Percentiles rank a stretch among this genome's conserved stretches.
Conservation (phyloP, 164 flowering plant genomes). For the Chloranthus sessilifolius region DNA sequence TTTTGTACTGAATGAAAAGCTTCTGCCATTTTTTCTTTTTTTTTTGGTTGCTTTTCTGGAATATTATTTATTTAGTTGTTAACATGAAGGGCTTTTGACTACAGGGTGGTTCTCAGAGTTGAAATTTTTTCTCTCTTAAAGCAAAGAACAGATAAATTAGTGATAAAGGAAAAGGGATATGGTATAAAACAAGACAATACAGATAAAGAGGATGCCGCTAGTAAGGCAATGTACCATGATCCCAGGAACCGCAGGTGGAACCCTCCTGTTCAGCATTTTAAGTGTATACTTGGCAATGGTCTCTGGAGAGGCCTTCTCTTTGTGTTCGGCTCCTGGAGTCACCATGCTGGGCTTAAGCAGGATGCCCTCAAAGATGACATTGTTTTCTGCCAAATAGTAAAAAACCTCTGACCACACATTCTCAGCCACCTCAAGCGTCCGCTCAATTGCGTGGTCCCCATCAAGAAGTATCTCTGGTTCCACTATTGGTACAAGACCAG, state of each 20-base stretch:
- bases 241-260: slow-evolving; percentile 86
- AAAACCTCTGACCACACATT: slow-evolving; percentile 80
- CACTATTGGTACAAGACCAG: slow-evolving; percentile 79
- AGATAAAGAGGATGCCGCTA: not conserved
- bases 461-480: slow-evolving; percentile 91
- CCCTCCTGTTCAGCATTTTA: slow-evolving; percentile 65
- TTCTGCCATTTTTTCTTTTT: too few species aligned
- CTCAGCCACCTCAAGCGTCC: slow-evolving; percentile 81
- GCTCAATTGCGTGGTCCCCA: slow-evolving; percentile 75
- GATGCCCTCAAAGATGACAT: slow-evolving; percentile 71
- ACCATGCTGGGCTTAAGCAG: slow-evolving; percentile 88
- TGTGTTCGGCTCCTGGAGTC: slow-evolving; percentile 89
- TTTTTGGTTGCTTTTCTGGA: too few species aligned
- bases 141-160: too few species aligned
- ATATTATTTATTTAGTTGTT: too few species aligned
- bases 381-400: slow-evolving; percentile 72
- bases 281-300: slow-evolving; percentile 68
- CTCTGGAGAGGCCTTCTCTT: slow-evolving; percentile 72
- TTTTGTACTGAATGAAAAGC: too few species aligned
- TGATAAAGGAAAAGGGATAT: too few species aligned
- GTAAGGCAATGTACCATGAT: slow-evolving; percentile 54
- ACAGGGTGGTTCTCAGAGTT: too few species aligned
- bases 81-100: too few species aligned
- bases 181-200: too few species aligned
- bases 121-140: too few species aligned